A percentile compares a stretch with the other conserved stretches of the same genome.
These are phyloP conservation scores for Delphinella strobiligena DNA, from an alignment of 2,329 filamentous ascomycete species.

Conservation along the genomic window DNA sequence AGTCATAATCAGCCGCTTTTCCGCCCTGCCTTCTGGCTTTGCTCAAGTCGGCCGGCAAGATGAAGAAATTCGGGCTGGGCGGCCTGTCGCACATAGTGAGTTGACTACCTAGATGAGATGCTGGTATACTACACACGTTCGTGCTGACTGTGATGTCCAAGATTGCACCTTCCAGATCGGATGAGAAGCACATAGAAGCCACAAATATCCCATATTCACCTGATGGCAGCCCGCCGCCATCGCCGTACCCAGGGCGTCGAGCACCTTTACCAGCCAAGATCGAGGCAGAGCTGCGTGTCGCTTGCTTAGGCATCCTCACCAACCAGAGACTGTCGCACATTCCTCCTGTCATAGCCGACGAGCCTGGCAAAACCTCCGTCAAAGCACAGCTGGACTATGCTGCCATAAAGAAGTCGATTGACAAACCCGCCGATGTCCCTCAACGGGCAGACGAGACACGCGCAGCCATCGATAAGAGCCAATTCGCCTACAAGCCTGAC, in stretches of 20 bases:
- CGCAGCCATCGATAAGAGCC: conserved; percentile 15
- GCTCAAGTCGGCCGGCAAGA: neutral
- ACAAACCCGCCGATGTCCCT: neutral
- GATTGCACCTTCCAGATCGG: neutral
- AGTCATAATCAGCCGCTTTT: too few relatives aligned
- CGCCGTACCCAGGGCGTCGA: conserved; percentile 31
- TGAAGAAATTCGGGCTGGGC: neutral
- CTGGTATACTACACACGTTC: too few relatives aligned
- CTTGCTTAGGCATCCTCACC: conserved; percentile 32
- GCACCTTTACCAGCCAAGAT: conserved; percentile 29
- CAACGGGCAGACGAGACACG: neutral
- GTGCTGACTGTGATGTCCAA: neutral
- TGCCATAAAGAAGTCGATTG: conserved; percentile 14
- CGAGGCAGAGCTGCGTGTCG: conserved; percentile 32
- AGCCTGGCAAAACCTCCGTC: conserved; percentile 6
- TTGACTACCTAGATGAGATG: too few relatives aligned
- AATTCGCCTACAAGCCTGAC: conserved; percentile 16
- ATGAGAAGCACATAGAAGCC: neutral
- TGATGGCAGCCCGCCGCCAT: conserved; percentile 21
- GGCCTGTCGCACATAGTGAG: neutral
- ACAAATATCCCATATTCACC: neutral
- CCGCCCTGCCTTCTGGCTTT: neutral
- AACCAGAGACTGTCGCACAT: conserved; percentile 23
- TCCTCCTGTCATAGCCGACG: conserved; percentile 16
- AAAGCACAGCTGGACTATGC: conserved; percentile 22